These are phyloP conservation scores for Pyrrhoderma lamaoense DNA, from an alignment of 1,284 basidiomycete genomes.

Conservation along the genomic window DNA sequence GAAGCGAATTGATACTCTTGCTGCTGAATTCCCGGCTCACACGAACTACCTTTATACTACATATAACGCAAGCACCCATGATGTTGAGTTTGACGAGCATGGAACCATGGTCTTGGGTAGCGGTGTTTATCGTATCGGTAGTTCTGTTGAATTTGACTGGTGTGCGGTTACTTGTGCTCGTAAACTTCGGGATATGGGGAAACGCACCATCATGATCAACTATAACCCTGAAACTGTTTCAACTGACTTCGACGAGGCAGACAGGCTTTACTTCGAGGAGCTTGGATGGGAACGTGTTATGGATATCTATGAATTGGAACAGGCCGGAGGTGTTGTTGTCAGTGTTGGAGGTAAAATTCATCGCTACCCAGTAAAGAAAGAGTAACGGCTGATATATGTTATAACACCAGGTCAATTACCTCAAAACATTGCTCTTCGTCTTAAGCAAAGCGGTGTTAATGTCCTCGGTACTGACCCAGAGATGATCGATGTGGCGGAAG, in stretches of 20 bases:
- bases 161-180: slow-evolving; percentile 98
- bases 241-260: slow-evolving; percentile 99
- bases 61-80: slow-evolving; percentile 95
- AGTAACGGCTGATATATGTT: not conserved
- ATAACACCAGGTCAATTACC: slow-evolving; percentile 74
- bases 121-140: slow-evolving; percentile 97
- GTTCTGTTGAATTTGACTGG: slow-evolving; percentile 99
- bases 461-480: slow-evolving; percentile 95
- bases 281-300: slow-evolving; percentile 97
- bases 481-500: slow-evolving; percentile 96
- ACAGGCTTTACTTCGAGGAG: slow-evolving; percentile 98
- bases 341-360: slow-evolving; percentile 79
- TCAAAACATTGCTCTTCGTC: slow-evolving; percentile 95
- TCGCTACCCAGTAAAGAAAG: slow-evolving; percentile 1
- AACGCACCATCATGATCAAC: slow-evolving; percentile 98
- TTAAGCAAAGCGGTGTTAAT: slow-evolving; percentile 86
- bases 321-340: slow-evolving; percentile 89
- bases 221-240: slow-evolving; percentile 99
- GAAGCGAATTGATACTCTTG: slow-evolving; percentile 98
- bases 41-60: slow-evolving; percentile 99
- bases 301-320: slow-evolving; percentile 99
- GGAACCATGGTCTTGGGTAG: slow-evolving; percentile 99
- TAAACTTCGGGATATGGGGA: slow-evolving; percentile 85
- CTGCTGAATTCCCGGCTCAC: slow-evolving; percentile 97
- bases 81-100: slow-evolving; percentile 93